A percentile compares a stretch with the other conserved stretches of the same genome.
Conservation (phyloP, 2,329 filamentous ascomycete species). For the Fusarium xylarioides region DNA sequence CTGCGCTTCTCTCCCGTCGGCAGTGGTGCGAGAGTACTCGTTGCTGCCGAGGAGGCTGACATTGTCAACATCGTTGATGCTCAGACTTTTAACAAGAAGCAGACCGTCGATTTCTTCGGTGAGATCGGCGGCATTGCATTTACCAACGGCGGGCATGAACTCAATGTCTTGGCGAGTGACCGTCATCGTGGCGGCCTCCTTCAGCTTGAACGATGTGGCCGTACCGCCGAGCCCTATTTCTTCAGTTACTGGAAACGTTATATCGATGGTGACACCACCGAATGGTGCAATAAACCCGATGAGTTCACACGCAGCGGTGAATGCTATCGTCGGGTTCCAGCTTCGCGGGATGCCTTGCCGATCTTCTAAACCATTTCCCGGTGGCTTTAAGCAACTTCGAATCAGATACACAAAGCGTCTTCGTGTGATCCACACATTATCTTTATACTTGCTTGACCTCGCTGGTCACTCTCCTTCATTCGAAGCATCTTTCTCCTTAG, state of each 20-base stretch:
- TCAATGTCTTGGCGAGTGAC: constrained; percentile 76
- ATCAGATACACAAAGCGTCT: neutral
- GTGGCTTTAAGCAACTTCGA: neutral
- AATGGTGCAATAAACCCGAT: constrained; percentile 23
- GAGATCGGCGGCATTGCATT: constrained; percentile 76
- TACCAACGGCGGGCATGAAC: constrained; percentile 70
- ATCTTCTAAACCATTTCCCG: constrained; percentile 15
- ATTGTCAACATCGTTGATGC: constrained; percentile 76
- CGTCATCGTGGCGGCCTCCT: constrained; percentile 71
- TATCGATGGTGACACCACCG: neutral
- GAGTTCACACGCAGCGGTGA: constrained; percentile 14
- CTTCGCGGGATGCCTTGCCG: constrained; percentile 25
- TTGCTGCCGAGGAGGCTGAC: constrained; percentile 81
- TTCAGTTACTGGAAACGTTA: constrained; percentile 29
- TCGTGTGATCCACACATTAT: neutral
- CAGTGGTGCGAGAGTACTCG: constrained; percentile 71
- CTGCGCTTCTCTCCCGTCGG: constrained; percentile 78
- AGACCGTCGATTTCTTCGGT: constrained; percentile 78
- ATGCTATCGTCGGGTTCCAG: constrained; percentile 25
- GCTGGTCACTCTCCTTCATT: neutral
- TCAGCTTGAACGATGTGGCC: constrained; percentile 62
- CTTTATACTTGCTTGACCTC: constrained; percentile 7
- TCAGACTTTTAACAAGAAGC: constrained; percentile 69
- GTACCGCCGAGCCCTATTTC: constrained; percentile 41
- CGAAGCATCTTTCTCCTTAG: constrained; percentile 1